These are phyloP conservation scores for Arachis stenosperma DNA, from an alignment of 306 rosid species.

Conservation along the genomic window DNA sequence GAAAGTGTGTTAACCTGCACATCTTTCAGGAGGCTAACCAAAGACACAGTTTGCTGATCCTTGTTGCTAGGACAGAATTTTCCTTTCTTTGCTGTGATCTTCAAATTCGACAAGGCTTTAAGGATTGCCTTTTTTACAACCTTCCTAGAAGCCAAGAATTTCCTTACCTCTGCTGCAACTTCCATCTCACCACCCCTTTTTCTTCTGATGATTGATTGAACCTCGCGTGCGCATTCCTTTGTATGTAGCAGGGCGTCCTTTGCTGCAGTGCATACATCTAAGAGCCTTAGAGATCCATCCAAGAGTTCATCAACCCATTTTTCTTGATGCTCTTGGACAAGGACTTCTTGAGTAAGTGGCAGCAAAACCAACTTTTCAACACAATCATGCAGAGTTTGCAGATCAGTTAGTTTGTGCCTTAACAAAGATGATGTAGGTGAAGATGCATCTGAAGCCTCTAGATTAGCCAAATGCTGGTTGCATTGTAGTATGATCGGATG, in stretches of 20 bases:
- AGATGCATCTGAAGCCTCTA: slow-evolving; percentile 43
- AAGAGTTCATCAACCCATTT: slow-evolving; percentile 52
- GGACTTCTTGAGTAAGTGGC: slow-evolving; percentile 39
- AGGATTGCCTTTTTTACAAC: slow-evolving; percentile 49
- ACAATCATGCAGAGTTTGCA: slow-evolving; percentile 44
- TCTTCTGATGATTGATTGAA: slow-evolving; percentile 56
- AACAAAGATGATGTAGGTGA: slow-evolving; percentile 42
- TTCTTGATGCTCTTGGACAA: slow-evolving; percentile 44
- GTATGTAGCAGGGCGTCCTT: slow-evolving; percentile 53
- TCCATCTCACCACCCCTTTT: slow-evolving; percentile 56
- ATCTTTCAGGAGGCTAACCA: slow-evolving; percentile 44
- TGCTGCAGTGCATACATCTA: slow-evolving; percentile 49
- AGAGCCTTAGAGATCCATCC: slow-evolving; percentile 55
- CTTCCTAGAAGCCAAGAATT: slow-evolving; percentile 60
- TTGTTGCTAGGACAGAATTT: slow-evolving; percentile 37
- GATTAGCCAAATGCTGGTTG: slow-evolving; percentile 49
- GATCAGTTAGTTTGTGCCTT: slow-evolving; percentile 27
- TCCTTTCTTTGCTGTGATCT: slow-evolving; percentile 35
- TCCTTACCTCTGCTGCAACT: slow-evolving; percentile 42
- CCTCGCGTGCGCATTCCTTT: slow-evolving; percentile 54
- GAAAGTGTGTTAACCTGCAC: slow-evolving; percentile 41
- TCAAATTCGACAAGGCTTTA: slow-evolving; percentile 48
- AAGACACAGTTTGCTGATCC: slow-evolving; percentile 28
- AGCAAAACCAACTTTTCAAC: slow-evolving; percentile 40
- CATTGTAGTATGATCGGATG: slow-evolving; percentile 56